Evolutionary conservation across 495 filamentous ascomycete species (phyloP), one percentile per base, ranked within the genome.

Genomic region (Hypoxylon cercidicola): DNA sequence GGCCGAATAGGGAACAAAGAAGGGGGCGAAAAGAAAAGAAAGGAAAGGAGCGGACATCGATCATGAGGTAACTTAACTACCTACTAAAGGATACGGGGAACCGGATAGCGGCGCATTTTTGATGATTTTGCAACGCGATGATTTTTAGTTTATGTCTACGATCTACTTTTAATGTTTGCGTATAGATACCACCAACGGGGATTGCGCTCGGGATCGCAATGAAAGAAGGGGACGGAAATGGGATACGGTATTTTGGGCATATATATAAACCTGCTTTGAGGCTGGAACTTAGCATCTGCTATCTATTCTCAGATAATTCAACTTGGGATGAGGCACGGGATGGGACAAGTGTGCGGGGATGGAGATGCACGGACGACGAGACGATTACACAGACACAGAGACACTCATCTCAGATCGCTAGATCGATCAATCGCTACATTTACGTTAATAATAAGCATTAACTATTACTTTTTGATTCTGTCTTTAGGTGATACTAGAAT

Each of bases 351-450:
- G 11, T 12, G 39, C 18, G 19, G 44, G 41, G 0, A 3, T 23
- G 49, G 34, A 39, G 40, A 40, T 28, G 10, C 35, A 41, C 15
- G 58, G 49, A 61, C 34, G 50, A 61, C 16, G 58, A 54, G 49
- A 61, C 20, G 44, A 63, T n/a, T 44, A 16, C 37, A 50, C 30
- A 53, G 23, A 46, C 3, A 28, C 25, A 19, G n/a, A 43, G 15
- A 45, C 8, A 45, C 43, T 20, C 25, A 9, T 32, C 41, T 54
- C 35, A 47, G 46, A 30, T 57, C 63, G 49, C 51, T 57, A 52
- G 53, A 64, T 66, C 50, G 46, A 57, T 61, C 63, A 56, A 40
- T 61, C 57, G 20, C 35, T 56, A 11, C 45, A 56, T 50, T 47
- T 28, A 35, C 16, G 46, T 15, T 66, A 66, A 66, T 66, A 21